Percentiles rank a stretch among this genome's conserved stretches.
phyloP scores from a whole-genome alignment of 306 rosid species.

The Rubus idaeus region DNA sequence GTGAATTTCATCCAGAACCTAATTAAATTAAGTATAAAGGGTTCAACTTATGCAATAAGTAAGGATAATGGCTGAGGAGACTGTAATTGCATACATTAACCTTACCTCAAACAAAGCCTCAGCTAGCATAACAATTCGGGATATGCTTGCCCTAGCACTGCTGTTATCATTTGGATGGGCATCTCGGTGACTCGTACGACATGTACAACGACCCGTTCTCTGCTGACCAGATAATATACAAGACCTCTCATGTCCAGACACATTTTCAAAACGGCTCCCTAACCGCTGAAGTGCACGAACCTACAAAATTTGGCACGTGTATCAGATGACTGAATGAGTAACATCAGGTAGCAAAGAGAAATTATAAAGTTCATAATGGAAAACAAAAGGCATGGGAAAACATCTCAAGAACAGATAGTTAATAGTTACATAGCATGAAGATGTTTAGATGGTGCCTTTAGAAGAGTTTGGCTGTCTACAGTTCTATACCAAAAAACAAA shows the following conservation, averaged over 20 bases:
- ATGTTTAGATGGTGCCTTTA: conserved; percentile 2
- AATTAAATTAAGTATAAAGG: conserved; percentile 60
- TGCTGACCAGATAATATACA: conserved; percentile 92
- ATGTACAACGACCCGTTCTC: conserved; percentile 86
- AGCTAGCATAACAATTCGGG: conserved; percentile 97
- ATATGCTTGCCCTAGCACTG: conserved; percentile 94
- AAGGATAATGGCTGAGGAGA: conserved; percentile 24
- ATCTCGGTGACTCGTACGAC: conserved; percentile 57
- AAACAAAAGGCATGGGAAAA: conserved; percentile 6
- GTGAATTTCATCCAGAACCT: conserved; percentile 99
- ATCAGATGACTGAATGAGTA: neutral
- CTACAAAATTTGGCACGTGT: conserved; percentile 42
- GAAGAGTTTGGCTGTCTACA: neutral
- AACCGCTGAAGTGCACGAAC: conserved; percentile 98
- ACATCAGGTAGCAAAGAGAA: neutral
- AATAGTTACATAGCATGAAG: neutral
- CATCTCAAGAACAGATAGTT: conserved; percentile 1
- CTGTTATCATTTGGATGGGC: conserved; percentile 61
- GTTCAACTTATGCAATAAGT: conserved; percentile 53
- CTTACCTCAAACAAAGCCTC: conserved; percentile 98
- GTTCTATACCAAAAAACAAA: neutral
- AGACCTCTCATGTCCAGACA: conserved; percentile 93
- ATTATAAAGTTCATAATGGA: neutral
- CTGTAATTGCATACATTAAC: conserved; percentile 19
- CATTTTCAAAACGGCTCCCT: conserved; percentile 92